Evolutionary conservation across 2,329 filamentous ascomycete genomes (phyloP).

Genomic region (Venturia carpophila): DNA sequence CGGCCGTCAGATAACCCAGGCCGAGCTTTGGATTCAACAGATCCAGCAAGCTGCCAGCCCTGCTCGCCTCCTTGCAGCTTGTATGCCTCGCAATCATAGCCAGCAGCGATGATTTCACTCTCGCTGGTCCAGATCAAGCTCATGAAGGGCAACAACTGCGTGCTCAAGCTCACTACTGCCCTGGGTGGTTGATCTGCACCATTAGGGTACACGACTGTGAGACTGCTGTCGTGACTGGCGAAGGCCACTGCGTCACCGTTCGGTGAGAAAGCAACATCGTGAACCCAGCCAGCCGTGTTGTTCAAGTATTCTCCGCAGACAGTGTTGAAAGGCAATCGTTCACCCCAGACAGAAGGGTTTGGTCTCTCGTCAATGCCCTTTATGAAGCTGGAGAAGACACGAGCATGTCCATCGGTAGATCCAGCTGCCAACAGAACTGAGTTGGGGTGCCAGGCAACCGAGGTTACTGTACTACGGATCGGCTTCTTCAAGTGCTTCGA

Average conservation of each 20-base stretch:
- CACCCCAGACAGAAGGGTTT: constrained; percentile 84
- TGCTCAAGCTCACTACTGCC: constrained; percentile 84
- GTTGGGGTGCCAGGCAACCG: constrained; percentile 94
- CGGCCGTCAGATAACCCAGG: constrained; percentile 53
- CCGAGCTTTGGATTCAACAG: constrained; percentile 57
- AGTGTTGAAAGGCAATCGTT: constrained; percentile 93
- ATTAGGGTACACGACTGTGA: constrained; percentile 91
- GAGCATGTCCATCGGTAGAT: constrained; percentile 92
- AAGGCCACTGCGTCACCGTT: constrained; percentile 91
- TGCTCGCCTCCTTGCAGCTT: constrained; percentile 69
- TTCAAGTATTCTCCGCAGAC: constrained; percentile 96
- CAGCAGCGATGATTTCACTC: constrained; percentile 88
- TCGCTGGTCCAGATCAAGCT: constrained; percentile 89
- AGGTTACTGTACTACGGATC: constrained; percentile 93
- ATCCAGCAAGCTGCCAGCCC: constrained; percentile 79
- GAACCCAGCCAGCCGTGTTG: constrained; percentile 94
- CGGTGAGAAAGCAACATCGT: constrained; percentile 86
- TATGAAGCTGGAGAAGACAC: constrained; percentile 92
- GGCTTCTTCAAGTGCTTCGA: constrained; percentile 99
- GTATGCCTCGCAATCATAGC: constrained; percentile 83
- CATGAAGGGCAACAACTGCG: constrained; percentile 85
- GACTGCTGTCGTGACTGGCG: constrained; percentile 87
- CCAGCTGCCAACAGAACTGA: constrained; percentile 89
- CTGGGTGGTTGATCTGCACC: constrained; percentile 83
- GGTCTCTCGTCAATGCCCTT: constrained; percentile 87